Base-by-base conservation (phyloP, 176 grass and related monocot genomes). In the Lolium perenne region DNA sequence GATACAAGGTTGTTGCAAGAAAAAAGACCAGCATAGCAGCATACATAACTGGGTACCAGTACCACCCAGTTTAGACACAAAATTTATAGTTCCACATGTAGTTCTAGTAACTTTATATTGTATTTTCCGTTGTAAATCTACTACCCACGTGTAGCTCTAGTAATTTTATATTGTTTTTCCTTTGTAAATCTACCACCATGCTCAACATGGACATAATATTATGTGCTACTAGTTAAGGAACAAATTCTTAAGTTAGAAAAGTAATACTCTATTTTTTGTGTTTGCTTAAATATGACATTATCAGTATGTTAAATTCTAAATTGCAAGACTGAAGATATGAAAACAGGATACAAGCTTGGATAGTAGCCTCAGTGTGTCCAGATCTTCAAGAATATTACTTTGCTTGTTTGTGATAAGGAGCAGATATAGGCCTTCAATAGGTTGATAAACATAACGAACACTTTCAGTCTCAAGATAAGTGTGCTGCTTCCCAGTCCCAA, bases 321-420 rank as follows among this genome's bases (percentile, higher is more conserved):
- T 11, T 8, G 47, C 18, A 81, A 75, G 3, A 80, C 0, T 70
- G 6, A 38, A 85, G 40, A 26, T 29, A 80, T 22, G 10, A 82
- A 80, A 85, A 80, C 23, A 91, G 90, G 90, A 94, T 93, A 94
- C 92, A 59, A 97, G 88, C 73, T 97, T 97, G 23, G 95, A 97
- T 8, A 97, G 83, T 15, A 94, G 90, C 70, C 92, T 94, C 64
- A 97, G 45, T 67, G 92, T 94, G 75, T 94, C 92, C 91, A 94
- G 89, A 73, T 97, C 90, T 91, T 97, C 95, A 82, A 97, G 88
- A 81, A 97, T 97, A 81, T 97, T 94, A 79, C 95, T 94, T 79
- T 97, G 88, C 83, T 97, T 97, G 74, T 97, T 97, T 79, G 92
- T 94, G 68, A 97, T 90, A 72, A 97, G 95, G 10, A 97, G 79